Percentiles rank a stretch among this genome's conserved stretches.
Evolutionary conservation across 106 monocot genomes (phyloP).

Genomic region (Dendrobium nobile): DNA sequence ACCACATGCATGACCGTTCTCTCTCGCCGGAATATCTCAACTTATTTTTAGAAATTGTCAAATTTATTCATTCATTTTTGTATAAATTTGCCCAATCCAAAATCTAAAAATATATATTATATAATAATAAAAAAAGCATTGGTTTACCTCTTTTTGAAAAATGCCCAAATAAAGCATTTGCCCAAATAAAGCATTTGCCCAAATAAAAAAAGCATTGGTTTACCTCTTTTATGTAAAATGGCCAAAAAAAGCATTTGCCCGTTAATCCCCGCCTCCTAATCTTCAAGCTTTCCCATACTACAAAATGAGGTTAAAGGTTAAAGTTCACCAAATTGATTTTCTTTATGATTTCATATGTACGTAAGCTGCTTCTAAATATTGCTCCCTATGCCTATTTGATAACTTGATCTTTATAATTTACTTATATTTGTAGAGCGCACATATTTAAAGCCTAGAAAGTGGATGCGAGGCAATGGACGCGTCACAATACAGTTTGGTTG

Average conservation of each 20-base stretch:
- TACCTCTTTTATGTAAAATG: neutral
- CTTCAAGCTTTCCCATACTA: neutral
- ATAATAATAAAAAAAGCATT: fast-evolving
- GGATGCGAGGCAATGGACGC: slow-evolving; percentile 89
- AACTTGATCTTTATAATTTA: neutral
- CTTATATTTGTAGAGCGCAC: slow-evolving; percentile 48
- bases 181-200: too few species aligned
- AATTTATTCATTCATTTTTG: too few species aligned
- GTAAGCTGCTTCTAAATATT: neutral
- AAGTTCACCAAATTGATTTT: neutral
- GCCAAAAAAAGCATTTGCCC: neutral
- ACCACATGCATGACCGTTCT: too few species aligned
- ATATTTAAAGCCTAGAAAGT: slow-evolving; percentile 75
- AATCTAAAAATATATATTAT: too few species aligned
- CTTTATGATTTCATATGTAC: neutral
- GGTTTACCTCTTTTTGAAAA: too few species aligned
- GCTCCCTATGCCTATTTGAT: neutral
- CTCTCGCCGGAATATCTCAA: too few species aligned
- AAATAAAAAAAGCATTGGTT: neutral
- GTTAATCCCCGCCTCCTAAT: neutral
- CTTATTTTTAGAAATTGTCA: too few species aligned
- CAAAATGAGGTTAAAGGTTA: neutral
- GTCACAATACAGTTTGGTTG: slow-evolving; percentile 94
- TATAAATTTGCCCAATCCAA: too few species aligned
- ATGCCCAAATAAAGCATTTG: too few species aligned